These are phyloP conservation scores for Metarhizium robertsii DNA, from an alignment of 2,329 filamentous ascomycete genomes.

Conservation along the genomic window DNA sequence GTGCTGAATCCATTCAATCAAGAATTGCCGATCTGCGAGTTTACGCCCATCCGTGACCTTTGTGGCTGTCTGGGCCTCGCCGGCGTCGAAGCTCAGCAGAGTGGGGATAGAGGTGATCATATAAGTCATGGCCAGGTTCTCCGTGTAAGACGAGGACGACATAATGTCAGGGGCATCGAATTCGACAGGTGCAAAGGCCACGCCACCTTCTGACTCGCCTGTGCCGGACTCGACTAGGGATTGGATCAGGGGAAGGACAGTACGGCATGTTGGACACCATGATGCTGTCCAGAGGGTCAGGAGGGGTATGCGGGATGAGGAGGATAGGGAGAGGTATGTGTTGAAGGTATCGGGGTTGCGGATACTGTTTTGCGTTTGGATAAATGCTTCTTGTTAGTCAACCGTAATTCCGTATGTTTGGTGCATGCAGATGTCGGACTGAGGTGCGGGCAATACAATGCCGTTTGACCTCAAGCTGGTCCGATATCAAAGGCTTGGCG, in stretches of 20 bases:
- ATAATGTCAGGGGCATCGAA: conserved; percentile 50
- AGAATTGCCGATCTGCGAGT: conserved; percentile 38
- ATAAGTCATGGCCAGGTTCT: conserved; percentile 39
- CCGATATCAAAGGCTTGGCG: too few species aligned
- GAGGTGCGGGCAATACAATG: too few species aligned
- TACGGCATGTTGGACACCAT: conserved; percentile 45
- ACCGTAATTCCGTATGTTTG: too few species aligned
- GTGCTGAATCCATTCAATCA: conserved; percentile 43
- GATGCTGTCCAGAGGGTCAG: conserved; percentile 52
- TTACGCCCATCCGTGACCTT: conserved; percentile 39
- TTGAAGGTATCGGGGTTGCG: conserved; percentile 44
- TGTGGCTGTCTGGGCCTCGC: conserved; percentile 39
- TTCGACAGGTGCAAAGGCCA: conserved; percentile 44
- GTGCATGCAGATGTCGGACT: not conserved
- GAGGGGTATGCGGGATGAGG: conserved; percentile 44
- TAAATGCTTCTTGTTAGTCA: not conserved
- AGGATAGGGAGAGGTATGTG: conserved; percentile 45
- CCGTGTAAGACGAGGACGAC: conserved; percentile 17
- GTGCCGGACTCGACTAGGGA: conserved; percentile 40
- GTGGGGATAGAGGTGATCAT: conserved; percentile 51
- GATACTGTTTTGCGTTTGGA: conserved; percentile 30
- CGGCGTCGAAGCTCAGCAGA: conserved; percentile 46
- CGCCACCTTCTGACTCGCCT: conserved; percentile 46
- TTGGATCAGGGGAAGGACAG: conserved; percentile 38
- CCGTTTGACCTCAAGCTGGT: too few species aligned